Conservation (phyloP, 2,329 filamentous ascomycete genomes). For the Fusarium protoensiforme region DNA sequence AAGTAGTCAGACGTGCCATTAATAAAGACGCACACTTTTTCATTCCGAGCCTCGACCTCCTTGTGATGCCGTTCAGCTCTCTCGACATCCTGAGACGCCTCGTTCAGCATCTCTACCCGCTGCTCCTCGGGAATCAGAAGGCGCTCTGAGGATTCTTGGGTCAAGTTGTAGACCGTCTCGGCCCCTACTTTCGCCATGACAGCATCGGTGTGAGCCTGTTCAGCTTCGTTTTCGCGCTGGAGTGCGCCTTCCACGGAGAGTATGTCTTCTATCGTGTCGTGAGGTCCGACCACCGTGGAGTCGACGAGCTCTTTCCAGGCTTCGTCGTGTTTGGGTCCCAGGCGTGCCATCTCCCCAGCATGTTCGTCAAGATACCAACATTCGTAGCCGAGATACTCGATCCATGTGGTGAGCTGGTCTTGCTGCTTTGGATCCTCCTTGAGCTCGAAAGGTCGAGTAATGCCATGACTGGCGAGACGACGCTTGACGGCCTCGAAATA, state of each 20-base stretch:
- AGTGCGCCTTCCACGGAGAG: not conserved
- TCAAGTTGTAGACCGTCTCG: not conserved
- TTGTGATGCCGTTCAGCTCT: not conserved
- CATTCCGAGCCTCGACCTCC: not conserved
- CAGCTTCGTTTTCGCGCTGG: not conserved
- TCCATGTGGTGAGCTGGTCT: slow-evolving; percentile 50
- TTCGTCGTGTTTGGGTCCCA: slow-evolving; percentile 39
- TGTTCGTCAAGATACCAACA: slow-evolving; percentile 39
- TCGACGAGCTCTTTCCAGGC: slow-evolving; percentile 49
- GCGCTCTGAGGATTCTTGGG: slow-evolving; percentile 13
- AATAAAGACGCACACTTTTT: not conserved
- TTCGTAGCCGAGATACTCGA: slow-evolving; percentile 51
- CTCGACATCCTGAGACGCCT: not conserved
- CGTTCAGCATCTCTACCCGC: slow-evolving; percentile 16
- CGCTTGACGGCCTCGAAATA: slow-evolving; percentile 42
- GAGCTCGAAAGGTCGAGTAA: slow-evolving; percentile 45
- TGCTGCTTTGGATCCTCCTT: slow-evolving; percentile 43
- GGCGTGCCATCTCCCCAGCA: slow-evolving; percentile 24
- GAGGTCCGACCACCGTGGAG: slow-evolving; percentile 38
- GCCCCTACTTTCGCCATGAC: not conserved
- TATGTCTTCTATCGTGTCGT: slow-evolving; percentile 27
- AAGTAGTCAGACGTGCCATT: not conserved
- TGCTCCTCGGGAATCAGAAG: slow-evolving; percentile 1
- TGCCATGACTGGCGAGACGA: slow-evolving; percentile 43
- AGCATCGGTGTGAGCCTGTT: not conserved